A percentile compares a stretch with the other conserved stretches of the same genome.
Evolutionary conservation across 306 rosid species (phyloP).

Genomic region (Hylodesmum podocarpum): DNA sequence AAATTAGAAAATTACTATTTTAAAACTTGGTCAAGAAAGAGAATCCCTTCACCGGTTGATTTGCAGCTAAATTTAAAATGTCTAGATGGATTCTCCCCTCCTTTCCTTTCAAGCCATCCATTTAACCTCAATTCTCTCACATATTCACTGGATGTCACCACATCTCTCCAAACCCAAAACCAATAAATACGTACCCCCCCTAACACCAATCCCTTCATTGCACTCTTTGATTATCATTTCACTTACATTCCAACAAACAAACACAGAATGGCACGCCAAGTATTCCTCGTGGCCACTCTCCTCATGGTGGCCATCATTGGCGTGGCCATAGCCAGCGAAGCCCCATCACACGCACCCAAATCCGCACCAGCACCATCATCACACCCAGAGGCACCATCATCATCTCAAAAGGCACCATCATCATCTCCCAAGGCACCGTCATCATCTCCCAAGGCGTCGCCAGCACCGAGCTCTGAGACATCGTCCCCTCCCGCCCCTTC

Average conservation of each 20-base stretch:
- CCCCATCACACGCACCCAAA: background rate
- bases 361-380: background rate
- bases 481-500: conserved; percentile 36
- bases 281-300: conserved; percentile 35
- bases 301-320: conserved; percentile 39
- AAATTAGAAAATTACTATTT: too few relatives aligned
- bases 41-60: too few relatives aligned
- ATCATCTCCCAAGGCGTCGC: background rate
- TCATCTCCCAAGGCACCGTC: background rate
- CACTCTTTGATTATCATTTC: too few relatives aligned
- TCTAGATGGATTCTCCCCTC: too few relatives aligned
- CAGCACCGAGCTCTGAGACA: conserved; percentile 3
- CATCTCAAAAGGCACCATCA: conserved; percentile 19
- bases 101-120: too few relatives aligned
- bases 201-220: background rate
- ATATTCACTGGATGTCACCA: too few relatives aligned
- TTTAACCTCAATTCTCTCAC: too few relatives aligned
- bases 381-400: background rate
- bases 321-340: conserved; percentile 29
- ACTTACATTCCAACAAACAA: background rate
- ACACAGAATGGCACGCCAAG: background rate
- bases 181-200: background rate
- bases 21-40: too few relatives aligned
- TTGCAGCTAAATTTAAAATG: too few relatives aligned
- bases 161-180: background rate